phyloP scores from a whole-genome alignment of 192 early-diverging fungal species.

The Martensiomyces pterosporus region DNA sequence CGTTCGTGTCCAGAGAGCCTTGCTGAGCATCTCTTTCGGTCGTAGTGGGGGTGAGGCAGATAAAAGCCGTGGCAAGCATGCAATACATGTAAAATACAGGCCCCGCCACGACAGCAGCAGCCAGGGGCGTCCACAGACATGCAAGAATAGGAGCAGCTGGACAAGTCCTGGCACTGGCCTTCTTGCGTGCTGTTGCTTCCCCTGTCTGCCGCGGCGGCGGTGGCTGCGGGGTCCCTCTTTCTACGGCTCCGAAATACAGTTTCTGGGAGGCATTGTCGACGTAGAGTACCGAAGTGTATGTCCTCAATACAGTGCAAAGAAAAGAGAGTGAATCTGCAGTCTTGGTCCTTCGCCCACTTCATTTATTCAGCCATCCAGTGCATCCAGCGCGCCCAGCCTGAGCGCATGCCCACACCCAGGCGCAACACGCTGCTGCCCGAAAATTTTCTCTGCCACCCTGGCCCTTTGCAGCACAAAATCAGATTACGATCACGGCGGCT shows the following conservation, averaged over 20 bases:
- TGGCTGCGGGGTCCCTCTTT: neutral
- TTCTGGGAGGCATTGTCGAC: slow-evolving; percentile 48
- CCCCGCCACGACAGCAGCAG: too few species aligned
- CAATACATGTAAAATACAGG: neutral
- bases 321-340: slow-evolving; percentile 12
- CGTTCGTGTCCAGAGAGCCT: slow-evolving; percentile 57
- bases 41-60: slow-evolving; percentile 5
- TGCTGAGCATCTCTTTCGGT: slow-evolving; percentile 43
- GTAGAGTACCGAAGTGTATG: slow-evolving; percentile 6
- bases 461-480: slow-evolving; percentile 18
- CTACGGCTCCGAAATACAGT: slow-evolving; percentile 37
- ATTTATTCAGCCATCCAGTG: slow-evolving; percentile 1
- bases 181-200: too few species aligned
- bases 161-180: too few species aligned
- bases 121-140: too few species aligned
- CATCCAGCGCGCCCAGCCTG: too few species aligned
- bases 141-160: too few species aligned
- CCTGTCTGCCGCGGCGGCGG: neutral
- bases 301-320: slow-evolving; percentile 14
- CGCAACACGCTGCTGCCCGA: too few species aligned
- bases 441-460: slow-evolving; percentile 38
- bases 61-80: neutral
- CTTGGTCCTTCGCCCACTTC: neutral
- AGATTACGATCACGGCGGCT: slow-evolving; percentile 11
- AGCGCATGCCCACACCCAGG: too few species aligned